Evolutionary conservation across 2,329 filamentous ascomycete species (phyloP).

Genomic region (Berkeleyomyces rouxiae): DNA sequence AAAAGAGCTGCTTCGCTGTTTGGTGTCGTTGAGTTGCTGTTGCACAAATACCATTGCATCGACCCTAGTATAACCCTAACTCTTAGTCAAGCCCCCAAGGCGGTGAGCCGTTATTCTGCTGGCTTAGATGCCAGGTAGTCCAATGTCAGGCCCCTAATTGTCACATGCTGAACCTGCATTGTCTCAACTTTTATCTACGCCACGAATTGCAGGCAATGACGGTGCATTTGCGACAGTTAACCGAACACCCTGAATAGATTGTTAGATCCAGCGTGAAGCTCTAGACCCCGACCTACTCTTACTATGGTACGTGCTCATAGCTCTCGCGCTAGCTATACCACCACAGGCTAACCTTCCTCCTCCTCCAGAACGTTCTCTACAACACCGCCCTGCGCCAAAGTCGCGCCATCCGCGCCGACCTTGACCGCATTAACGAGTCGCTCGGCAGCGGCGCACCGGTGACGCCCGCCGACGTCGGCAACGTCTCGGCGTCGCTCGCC

Average conservation of each 20-base stretch:
- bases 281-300: neutral
- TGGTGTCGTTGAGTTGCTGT: neutral
- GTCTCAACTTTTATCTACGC: neutral
- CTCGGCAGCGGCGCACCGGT: constrained; percentile 43
- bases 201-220: neutral
- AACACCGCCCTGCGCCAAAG: constrained; percentile 77
- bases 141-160: neutral
- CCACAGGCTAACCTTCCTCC: neutral
- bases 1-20: neutral
- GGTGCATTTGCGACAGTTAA: neutral
- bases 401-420: constrained; percentile 59
- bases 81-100: neutral
- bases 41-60: neutral
- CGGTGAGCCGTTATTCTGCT: constrained; percentile 10
- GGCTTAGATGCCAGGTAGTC: constrained; percentile 7
- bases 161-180: neutral
- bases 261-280: neutral
- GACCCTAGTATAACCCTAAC: neutral
- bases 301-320: neutral
- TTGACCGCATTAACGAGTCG: constrained; percentile 49
- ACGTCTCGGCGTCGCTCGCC: constrained; percentile 61
- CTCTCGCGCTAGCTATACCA: neutral
- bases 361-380: constrained; percentile 53
- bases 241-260: neutral
- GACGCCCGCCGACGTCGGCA: constrained; percentile 40